phyloP scores from a whole-genome alignment of 139 green algal genomes.

The Coelastrella sp. region DNA sequence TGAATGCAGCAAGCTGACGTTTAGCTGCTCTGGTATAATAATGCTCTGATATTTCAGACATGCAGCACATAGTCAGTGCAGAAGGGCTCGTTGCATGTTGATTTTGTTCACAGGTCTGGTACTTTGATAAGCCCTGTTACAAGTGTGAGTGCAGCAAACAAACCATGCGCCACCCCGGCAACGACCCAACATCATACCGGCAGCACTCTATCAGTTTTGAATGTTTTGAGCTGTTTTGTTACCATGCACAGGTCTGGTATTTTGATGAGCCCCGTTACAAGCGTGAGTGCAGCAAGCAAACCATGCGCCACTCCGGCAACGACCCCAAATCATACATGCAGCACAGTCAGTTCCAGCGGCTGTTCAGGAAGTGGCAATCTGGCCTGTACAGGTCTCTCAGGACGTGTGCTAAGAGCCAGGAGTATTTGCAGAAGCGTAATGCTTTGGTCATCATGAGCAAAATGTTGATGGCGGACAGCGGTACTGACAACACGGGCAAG shows the following conservation, averaged over 20 bases:
- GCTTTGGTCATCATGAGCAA: slow-evolving; percentile 40
- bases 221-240: not conserved
- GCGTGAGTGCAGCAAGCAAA: slow-evolving; percentile 35
- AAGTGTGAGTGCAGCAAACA: slow-evolving; percentile 22
- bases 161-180: slow-evolving; percentile 9
- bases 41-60: not conserved
- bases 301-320: slow-evolving; percentile 2
- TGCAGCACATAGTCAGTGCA: not conserved
- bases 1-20: slow-evolving; percentile 30
- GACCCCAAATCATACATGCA: not conserved
- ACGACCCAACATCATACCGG: not conserved
- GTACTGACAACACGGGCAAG: not conserved
- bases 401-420: not conserved
- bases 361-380: slow-evolving; percentile 39
- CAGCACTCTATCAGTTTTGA: not conserved
- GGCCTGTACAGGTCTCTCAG: slow-evolving; percentile 17
- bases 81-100: too few species aligned
- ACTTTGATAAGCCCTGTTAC: slow-evolving; percentile 6
- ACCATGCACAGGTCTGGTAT: slow-evolving; percentile 21
- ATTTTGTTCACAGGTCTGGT: slow-evolving; percentile 14
- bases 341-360: not conserved
- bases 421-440: slow-evolving; percentile 37
- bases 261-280: not conserved
- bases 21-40: not conserved
- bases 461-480: slow-evolving; percentile 1